Evolutionary conservation across 2,329 filamentous ascomycete species (phyloP).

Genomic region (Arthrobotrys megalospora): DNA sequence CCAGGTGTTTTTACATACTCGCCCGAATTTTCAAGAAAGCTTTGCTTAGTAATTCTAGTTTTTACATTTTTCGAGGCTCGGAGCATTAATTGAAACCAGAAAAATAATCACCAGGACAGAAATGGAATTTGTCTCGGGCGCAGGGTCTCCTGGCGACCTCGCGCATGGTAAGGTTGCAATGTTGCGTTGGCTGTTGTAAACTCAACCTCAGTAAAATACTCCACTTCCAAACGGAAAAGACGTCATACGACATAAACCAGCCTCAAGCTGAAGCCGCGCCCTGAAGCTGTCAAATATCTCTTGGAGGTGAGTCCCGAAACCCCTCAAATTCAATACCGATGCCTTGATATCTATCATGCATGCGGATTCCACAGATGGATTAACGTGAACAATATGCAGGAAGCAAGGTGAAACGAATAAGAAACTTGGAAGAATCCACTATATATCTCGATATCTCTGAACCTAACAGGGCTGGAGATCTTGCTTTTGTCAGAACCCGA

Average conservation of each 20-base stretch:
- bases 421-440: conserved; percentile 40
- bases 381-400: conserved; percentile 4
- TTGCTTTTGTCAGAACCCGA: conserved; percentile 25
- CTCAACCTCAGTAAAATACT: conserved; percentile 6
- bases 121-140: too few species aligned
- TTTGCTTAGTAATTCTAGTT: too few species aligned
- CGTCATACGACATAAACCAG: conserved; percentile 22
- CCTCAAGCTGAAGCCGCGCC: not conserved
- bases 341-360: conserved; percentile 19
- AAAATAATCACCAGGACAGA: too few species aligned
- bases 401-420: conserved; percentile 34
- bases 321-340: not conserved
- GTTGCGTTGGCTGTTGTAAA: conserved; percentile 24
- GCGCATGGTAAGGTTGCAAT: too few species aligned
- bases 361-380: conserved; percentile 11
- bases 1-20: too few species aligned
- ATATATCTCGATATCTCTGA: not conserved
- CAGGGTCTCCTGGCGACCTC: too few species aligned
- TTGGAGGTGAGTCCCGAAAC: not conserved
- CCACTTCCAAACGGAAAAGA: conserved; percentile 9
- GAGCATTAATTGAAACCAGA: too few species aligned
- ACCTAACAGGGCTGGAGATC: conserved; percentile 42
- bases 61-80: too few species aligned
- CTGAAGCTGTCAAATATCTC: conserved; percentile 6
- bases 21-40: too few species aligned